Evolutionary conservation across 495 filamentous ascomycete species (phyloP), one percentile per base, ranked within the genome.

Genomic region (Hypoxylon trugodes): DNA sequence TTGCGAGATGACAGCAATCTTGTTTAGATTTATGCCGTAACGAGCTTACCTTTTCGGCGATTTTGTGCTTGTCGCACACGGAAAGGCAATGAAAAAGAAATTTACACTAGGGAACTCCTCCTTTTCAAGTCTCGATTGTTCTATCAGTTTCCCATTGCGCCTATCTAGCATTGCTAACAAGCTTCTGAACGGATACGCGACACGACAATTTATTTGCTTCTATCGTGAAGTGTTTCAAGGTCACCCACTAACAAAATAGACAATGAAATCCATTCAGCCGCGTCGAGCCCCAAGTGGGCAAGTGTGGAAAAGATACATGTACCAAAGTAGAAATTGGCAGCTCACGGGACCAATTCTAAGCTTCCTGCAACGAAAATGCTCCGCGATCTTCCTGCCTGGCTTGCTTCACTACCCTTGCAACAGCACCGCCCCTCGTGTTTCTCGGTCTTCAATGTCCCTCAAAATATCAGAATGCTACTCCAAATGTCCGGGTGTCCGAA

Each of bases 301-400:
- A 26, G 41, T 26, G 33, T 30, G 22, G 50, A 5, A 18, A 16
- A 4, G 16, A 51, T 19, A 25, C 15, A 9, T 26, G 54, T 24
- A 30, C 7, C 30, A 47, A n/a, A n/a, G n/a, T n/a, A n/a, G n/a
- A n/a, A n/a, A n/a, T n/a, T 21, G 54, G 35, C 7, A 16, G 55
- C 26, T 59, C 55, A 65, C 61, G 55, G 43, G 55, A 55, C 40
- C 61, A 55, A 26, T 18, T 35, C 54, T 33, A 41, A 55, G 21
- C 43, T 54, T 48, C 61, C 54, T 59, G 36, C 49, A 15, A 65
- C 61, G 61, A 65, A 65, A 65, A 65, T 65, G 49, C 55, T 26
- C 61, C 61, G 61, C 55, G 55, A 54, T 21, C 10, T 26, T n/a
- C n/a, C n/a, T n/a, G n/a, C n/a, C 43, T 42, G 24, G 10, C 16